These are phyloP conservation scores for Melanopsichium pennsylvanicum DNA, from an alignment of 1,284 basidiomycete genomes.

Conservation along the genomic window DNA sequence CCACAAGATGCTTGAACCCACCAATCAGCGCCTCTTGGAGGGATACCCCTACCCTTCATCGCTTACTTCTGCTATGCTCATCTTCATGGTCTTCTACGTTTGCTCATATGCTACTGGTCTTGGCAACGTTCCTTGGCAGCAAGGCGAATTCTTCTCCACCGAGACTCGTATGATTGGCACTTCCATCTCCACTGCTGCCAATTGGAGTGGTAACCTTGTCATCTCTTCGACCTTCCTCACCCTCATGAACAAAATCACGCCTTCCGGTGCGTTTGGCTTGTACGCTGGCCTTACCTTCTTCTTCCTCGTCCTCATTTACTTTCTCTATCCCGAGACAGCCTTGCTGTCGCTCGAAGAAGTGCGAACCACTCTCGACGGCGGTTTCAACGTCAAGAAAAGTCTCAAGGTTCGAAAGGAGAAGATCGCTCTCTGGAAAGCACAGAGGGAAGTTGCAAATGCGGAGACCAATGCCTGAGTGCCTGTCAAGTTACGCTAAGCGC, in stretches of 20 bases:
- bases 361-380: constrained; percentile 67
- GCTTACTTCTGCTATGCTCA: constrained; percentile 76
- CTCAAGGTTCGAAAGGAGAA: constrained; percentile 62
- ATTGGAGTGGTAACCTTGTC: constrained; percentile 81
- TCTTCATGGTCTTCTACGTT: constrained; percentile 82
- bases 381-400: constrained; percentile 68
- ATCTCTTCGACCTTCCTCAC: constrained; percentile 80
- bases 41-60: constrained; percentile 73
- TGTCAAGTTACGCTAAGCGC: not conserved
- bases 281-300: constrained; percentile 78
- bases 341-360: constrained; percentile 81
- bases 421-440: constrained; percentile 45
- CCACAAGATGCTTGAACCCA: constrained; percentile 75
- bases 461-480: constrained; percentile 16
- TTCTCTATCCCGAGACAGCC: constrained; percentile 67
- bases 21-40: constrained; percentile 74
- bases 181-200: constrained; percentile 77
- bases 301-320: constrained; percentile 76
- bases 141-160: constrained; percentile 78
- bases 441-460: constrained; percentile 19
- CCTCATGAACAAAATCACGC: constrained; percentile 78
- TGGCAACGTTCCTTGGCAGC: constrained; percentile 85
- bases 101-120: constrained; percentile 75
- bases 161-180: constrained; percentile 77
- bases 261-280: constrained; percentile 73